Base-by-base conservation (phyloP, 176 grass and related monocot species). In the Bothriochloa decipiens region DNA sequence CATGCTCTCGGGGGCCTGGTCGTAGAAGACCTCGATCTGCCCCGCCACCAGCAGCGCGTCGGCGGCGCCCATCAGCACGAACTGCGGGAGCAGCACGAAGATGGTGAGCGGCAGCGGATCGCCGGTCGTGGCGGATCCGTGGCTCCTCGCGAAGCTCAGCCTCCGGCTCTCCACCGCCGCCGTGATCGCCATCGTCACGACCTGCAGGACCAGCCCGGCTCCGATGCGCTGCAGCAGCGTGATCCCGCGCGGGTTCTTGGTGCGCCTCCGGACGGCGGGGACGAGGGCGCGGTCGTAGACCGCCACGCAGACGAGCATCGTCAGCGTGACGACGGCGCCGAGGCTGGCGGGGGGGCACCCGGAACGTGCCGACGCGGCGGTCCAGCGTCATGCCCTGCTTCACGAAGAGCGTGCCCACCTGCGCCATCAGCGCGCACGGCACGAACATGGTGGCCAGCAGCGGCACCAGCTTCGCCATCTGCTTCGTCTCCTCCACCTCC, bases 1-100 rank as follows among this genome's bases (percentile, higher is more conserved):
- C 93, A 95, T 93, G 87, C 91, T 92, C 28, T 92, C 92, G 8
- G 95, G 95, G 16, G 95, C 84, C 91, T 97, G 92, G 87, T 97
- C 92, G 70, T 94, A 97, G 88, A 97, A 97, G 72, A 97, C 94
- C 78, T 97, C 95, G 18, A 91, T 82, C 81, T 75, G 72, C 0
- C 90, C 92, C 4, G 86, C 88, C 7, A 88, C 58, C 65, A 95
- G 42, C 50, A 98, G 86, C 4, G 96, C 83, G 67, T 98, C 93
- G 9, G 93, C 83, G 6, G 79, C 74, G 35, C 93, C 93, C 91
- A 98, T 90, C 5, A 98, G 83, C 81, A 95, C 80, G 85, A 92
- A 98, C 85, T 98, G 96, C 63, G 93, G 91, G 6, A 98, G 65
- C 32, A 98, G 87, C 2, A 93, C n/a, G 70, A 98, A 94, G 68